Base-by-base conservation (phyloP, 805 yeast species). In the Pichia occidentalis region DNA sequence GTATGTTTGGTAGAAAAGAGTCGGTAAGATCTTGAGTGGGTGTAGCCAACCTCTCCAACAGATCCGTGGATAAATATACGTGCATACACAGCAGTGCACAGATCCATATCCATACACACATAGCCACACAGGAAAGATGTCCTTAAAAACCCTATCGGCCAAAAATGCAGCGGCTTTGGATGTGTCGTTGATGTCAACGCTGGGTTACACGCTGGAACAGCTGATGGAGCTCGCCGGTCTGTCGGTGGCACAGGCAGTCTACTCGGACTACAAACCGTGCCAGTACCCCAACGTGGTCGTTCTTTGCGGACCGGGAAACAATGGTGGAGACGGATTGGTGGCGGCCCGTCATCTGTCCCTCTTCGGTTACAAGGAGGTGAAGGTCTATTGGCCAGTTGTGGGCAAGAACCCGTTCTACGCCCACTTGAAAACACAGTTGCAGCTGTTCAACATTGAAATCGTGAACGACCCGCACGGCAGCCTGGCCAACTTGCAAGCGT, bases 161-260 rank as follows among this genome's bases (percentile, higher is more conserved):
- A 63, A 66, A 31, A 63, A 73, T 1, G 97, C 97, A 0, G 80
- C 90, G 0, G 73, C 73, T 28, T 70, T 90, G 20, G 98, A 90
- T 52, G 69, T 71, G 45, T 95, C 88, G 52, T 68, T 90, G 42
- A 90, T 92, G 97, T 77, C 92, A 1, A 61, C 82, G 0, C 46
- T 51, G 35, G 92, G 85, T 1, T 85, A 79, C 62, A 78, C 90
- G 20, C 71, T 85, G 39, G 95, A 85, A 54, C 95, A 85, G 51
- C 60, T 85, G 55, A 92, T 92, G 98, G 98, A 92, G 60, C 67
- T 92, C 29, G 98, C 98, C 0, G 98, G 98, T 0, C 68, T 88
- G 21, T 77, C 96, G 2, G 97, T 90, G 8, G 97, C 98, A 5
- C 85, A 86, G 51, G 85, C 95, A 1, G 71, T 88, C 3, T 77